A percentile compares a stretch with the other conserved stretches of the same genome.
These are phyloP conservation scores for Colletotrichum sp. DNA, from an alignment of 2,329 filamentous ascomycete species.

Conservation along the genomic window DNA sequence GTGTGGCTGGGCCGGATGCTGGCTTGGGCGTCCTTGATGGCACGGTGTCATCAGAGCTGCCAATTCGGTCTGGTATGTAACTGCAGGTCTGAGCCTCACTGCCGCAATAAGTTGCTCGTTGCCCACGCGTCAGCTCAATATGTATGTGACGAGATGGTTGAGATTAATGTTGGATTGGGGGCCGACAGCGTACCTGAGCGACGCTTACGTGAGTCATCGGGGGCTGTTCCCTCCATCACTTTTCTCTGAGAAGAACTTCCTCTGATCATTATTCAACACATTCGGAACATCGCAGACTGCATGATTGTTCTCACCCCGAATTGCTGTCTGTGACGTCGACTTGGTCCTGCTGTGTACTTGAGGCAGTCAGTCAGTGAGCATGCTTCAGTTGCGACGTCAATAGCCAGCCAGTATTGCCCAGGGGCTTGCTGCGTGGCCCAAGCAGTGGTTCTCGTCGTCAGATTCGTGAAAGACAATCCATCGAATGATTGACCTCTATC, in stretches of 20 bases:
- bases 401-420: not conserved
- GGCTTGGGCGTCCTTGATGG: not conserved
- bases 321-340: not conserved
- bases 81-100: not conserved
- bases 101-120: not conserved
- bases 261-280: rapidly evolving
- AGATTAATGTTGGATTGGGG: not conserved
- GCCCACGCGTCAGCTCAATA: not conserved
- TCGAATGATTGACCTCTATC: not conserved
- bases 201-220: not conserved
- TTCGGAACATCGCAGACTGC: not conserved
- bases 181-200: not conserved
- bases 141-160: not conserved
- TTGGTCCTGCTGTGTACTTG: rapidly evolving
- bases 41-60: not conserved
- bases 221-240: not conserved
- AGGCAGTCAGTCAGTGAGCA: not conserved
- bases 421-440: not conserved
- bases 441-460: not conserved
- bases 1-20: not conserved
- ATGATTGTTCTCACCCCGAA: rapidly evolving
- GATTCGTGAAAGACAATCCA: not conserved
- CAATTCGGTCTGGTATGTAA: not conserved
- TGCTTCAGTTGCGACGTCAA: not conserved
- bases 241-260: not conserved